Evolutionary conservation across 108 stramenopile species (phyloP), one percentile per base, ranked within the genome.

Genomic region (Conticribra guillardii): DNA sequence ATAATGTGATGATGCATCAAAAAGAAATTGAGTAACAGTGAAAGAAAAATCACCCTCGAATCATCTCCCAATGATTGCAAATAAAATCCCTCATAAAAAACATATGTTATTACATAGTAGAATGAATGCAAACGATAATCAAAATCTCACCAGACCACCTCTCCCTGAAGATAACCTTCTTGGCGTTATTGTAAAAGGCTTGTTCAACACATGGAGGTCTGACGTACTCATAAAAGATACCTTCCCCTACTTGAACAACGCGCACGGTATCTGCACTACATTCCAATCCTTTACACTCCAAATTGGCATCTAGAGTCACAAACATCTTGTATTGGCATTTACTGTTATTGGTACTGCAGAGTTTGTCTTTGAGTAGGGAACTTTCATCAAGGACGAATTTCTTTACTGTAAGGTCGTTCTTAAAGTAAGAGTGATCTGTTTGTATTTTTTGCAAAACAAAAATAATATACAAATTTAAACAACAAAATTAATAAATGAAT

Each of bases 191-290:
- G 37, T 69, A 87, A 53, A 89, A 89, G 15, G 67, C 75, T 47
- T 83, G 84, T 11, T 88, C 56, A 2, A 88, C 86, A 80, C 88
- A 89, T 4, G 85, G 69, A 14, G 79, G 75, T 9, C 74, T 70
- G 18, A 87, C 66, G 69, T 85, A 92, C 65, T 92, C 90, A 51
- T 79, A 92, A 61, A 74, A 69, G 11, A 86, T 63, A 16, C 76
- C 82, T 7, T 54, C 66, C 16, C 52, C 76, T 0, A 88, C 82
- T 63, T 85, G 41, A 3, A 92, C 77, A 9, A 83, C 73, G 28
- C 88, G 74, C 24, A 85, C 18, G 32, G 74, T 81, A 31, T 89
- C 84, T 29, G 87, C 69, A 24, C 68, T 60, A 52, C 88, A 92
- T 64, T 88, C 87, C 16, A 49, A 54, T 27, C 72, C 85, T n/a